Evolutionary conservation across 2,329 filamentous ascomycete species (phyloP).

Genomic region (Paraphoma sp.): DNA sequence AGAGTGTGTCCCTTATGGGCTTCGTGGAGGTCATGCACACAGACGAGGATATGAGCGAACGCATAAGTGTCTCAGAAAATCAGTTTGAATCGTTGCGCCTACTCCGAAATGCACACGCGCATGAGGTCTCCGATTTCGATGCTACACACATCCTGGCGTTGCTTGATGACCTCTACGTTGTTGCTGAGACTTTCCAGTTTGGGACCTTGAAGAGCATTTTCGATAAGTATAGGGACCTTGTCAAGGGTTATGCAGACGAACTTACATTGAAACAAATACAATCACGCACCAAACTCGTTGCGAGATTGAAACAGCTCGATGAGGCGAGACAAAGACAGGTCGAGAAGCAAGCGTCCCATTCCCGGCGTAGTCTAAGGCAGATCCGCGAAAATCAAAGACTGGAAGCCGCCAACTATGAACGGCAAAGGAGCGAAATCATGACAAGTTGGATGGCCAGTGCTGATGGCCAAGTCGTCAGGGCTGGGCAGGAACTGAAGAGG

Average conservation of each 20-base stretch:
- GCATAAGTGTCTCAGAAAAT: background rate
- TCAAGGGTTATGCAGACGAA: background rate
- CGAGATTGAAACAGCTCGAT: too few relatives aligned
- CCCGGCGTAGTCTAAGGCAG: too few relatives aligned
- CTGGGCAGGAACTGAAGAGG: too few relatives aligned
- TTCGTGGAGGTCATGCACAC: background rate
- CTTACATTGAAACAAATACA: too few relatives aligned
- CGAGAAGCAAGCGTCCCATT: too few relatives aligned
- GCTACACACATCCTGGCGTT: background rate
- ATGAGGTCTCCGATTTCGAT: background rate
- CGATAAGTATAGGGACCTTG: background rate
- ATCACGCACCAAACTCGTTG: too few relatives aligned
- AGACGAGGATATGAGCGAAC: background rate
- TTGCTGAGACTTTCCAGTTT: background rate
- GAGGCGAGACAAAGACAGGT: too few relatives aligned
- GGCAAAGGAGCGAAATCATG: too few relatives aligned
- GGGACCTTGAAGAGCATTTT: background rate
- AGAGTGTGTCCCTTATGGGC: background rate
- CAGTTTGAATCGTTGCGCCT: background rate
- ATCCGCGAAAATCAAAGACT: too few relatives aligned
- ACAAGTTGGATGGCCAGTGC: too few relatives aligned
- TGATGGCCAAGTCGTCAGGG: too few relatives aligned
- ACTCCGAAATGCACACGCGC: conserved; percentile 5
- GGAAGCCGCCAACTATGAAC: too few relatives aligned
- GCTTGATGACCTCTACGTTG: background rate